Percentiles rank a stretch among this genome's conserved stretches.
phyloP scores from a whole-genome alignment of 345 rosid species.

The Excoecaria agallocha region DNA sequence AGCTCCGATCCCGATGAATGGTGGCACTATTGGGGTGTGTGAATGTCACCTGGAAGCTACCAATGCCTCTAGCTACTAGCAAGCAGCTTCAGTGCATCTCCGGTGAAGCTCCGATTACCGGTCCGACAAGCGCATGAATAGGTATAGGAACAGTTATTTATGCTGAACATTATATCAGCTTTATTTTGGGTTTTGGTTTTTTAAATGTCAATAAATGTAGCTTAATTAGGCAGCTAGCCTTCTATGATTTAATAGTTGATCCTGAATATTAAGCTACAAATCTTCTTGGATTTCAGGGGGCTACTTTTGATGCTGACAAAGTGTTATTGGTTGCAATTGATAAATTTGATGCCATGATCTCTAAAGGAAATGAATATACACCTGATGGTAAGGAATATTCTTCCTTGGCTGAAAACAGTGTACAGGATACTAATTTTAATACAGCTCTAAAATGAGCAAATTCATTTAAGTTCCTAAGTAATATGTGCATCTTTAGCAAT shows the following conservation, averaged over 20 bases:
- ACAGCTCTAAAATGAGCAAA: background rate
- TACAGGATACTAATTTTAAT: background rate
- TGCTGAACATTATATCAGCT: constrained; percentile 4
- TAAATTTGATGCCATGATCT: constrained; percentile 68
- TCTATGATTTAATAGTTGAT: background rate
- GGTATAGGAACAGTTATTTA: too few species aligned
- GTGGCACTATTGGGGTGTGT: too few species aligned
- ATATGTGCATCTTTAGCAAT: background rate
- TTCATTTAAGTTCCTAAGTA: background rate
- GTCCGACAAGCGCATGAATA: too few species aligned
- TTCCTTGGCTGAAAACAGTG: background rate
- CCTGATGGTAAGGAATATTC: constrained; percentile 49
- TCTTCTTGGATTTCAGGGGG: constrained; percentile 44
- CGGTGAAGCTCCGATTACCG: too few species aligned
- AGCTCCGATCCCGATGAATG: too few species aligned
- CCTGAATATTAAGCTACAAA: background rate
- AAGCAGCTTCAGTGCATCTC: too few species aligned
- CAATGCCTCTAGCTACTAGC: too few species aligned
- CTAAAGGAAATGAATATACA: constrained; percentile 53
- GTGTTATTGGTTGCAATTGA: constrained; percentile 72
- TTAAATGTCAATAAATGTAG: constrained; percentile 2
- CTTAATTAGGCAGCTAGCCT: background rate
- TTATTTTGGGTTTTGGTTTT: constrained; percentile 1
- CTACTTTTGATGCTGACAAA: constrained; percentile 68
- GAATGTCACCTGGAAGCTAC: too few species aligned